Conservation (phyloP, 768 basidiomycete species). For the Vararia minispora region DNA sequence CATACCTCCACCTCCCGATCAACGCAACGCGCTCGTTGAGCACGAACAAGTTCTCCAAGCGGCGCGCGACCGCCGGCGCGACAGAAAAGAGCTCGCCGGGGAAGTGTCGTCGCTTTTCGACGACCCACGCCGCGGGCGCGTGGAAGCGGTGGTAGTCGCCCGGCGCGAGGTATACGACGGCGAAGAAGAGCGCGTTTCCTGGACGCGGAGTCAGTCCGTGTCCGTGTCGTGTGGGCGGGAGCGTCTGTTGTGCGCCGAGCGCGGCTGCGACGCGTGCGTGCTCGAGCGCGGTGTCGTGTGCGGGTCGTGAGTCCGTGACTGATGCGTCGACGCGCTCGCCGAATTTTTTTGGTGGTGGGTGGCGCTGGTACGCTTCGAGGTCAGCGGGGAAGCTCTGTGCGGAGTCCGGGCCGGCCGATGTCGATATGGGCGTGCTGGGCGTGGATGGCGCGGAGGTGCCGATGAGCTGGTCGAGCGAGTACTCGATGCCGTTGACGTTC, state of each 20-base stretch:
- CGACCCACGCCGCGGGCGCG: slow-evolving; percentile 92
- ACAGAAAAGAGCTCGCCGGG: slow-evolving; percentile 96
- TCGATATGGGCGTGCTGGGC: slow-evolving; percentile 29
- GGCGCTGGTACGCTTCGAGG: slow-evolving; percentile 8
- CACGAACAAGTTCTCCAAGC: slow-evolving; percentile 87
- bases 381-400: slow-evolving; percentile 14
- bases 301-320: slow-evolving; percentile 43
- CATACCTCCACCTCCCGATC: slow-evolving; percentile 88
- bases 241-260: slow-evolving; percentile 44
- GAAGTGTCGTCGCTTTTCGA: slow-evolving; percentile 91
- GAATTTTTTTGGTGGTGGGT: slow-evolving; percentile 37
- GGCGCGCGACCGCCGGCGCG: slow-evolving; percentile 89
- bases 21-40: slow-evolving; percentile 97
- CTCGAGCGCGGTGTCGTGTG: slow-evolving; percentile 49
- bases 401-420: slow-evolving; percentile 17
- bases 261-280: slow-evolving; percentile 63
- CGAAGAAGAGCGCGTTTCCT: slow-evolving; percentile 82
- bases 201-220: slow-evolving; percentile 45
- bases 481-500: slow-evolving; percentile 93
- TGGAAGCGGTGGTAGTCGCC: slow-evolving; percentile 99
- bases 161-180: slow-evolving; percentile 95
- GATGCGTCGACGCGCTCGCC: slow-evolving; percentile 69
- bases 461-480: slow-evolving; percentile 84
- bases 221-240: slow-evolving; percentile 25
- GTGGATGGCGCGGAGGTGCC: slow-evolving; percentile 38